Evolutionary conservation across 2,329 filamentous ascomycete species (phyloP), one percentile per base, ranked within the genome.

Genomic region (Lachnellula arida): DNA sequence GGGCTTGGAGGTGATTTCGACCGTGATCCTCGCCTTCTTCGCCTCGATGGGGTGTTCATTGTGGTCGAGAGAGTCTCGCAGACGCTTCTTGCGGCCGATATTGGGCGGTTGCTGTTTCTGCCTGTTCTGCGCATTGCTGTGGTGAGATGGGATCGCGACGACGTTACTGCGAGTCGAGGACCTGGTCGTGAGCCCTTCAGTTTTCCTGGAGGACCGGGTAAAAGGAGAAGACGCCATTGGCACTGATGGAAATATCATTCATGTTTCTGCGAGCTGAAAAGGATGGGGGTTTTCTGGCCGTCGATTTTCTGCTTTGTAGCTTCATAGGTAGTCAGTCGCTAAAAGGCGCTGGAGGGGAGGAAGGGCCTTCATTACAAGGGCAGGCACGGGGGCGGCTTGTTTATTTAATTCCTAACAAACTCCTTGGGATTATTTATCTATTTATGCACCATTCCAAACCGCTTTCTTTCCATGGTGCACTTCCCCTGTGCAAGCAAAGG

Each of bases 1-100:
- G 46, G 67, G 63, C 57, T 70, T 66, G 5, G 73, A 60, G 5
- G 77, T 69, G 48, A 83, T 80, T 63, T 83, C 80, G 61, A 82
- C 78, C 23, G 78, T 72, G 62, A 83, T 78, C 58, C 76, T 73
- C 52, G 76, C 69, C 68, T 74, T 78, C 71, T 84, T 84, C 53
- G 72, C 65, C 54, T 74, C 73, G 46, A 75, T 63, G 54, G 71
- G 68, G 60, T 78, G 76, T 64, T 74, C 71, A 54, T 80, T 76
- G 65, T 71, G 71, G 49, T 77, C 74, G 54, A 72, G 65, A 51
- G 70, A 59, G 50, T 80, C 77, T 63, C 79, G 73, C 49, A 70
- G 71, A 60, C 79, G 75, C 71, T 82, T 82, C 66, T 72, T 75
- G 63, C 74, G 74, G 63, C 71, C 72, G 54, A 67, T 57, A 56